Evolutionary conservation across 768 basidiomycete species (phyloP).

Genomic region (Tricholoma terreum): DNA sequence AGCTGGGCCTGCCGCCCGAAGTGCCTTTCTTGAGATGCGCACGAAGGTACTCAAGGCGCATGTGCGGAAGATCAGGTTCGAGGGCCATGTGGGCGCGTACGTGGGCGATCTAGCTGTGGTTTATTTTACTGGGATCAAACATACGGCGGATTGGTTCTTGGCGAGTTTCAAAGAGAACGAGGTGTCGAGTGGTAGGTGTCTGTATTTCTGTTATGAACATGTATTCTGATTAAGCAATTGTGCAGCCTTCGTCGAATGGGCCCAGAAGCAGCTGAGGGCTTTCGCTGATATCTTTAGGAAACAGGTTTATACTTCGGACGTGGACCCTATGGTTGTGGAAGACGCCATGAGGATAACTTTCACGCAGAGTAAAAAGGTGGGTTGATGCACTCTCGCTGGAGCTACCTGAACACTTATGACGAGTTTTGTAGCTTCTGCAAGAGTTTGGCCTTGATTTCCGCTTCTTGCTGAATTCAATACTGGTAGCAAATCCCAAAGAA

Average conservation of each 20-base stretch:
- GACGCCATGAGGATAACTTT: slow-evolving; percentile 79
- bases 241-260: slow-evolving; percentile 94
- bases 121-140: slow-evolving; percentile 91
- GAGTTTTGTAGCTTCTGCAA: slow-evolving; percentile 62
- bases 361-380: slow-evolving; percentile 80
- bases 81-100: slow-evolving; percentile 84
- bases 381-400: slow-evolving; percentile 8
- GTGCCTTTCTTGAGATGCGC: slow-evolving; percentile 79
- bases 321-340: slow-evolving; percentile 64
- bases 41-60: slow-evolving; percentile 69
- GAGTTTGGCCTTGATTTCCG: slow-evolving; percentile 95
- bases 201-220: not conserved
- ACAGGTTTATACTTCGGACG: slow-evolving; percentile 87
- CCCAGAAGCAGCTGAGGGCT: slow-evolving; percentile 76
- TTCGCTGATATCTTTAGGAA: slow-evolving; percentile 85
- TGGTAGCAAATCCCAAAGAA: slow-evolving; percentile 50
- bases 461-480: slow-evolving; percentile 78
- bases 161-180: slow-evolving; percentile 95
- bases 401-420: not conserved
- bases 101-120: slow-evolving; percentile 86
- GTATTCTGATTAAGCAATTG: not conserved
- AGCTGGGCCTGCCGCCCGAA: slow-evolving; percentile 74
- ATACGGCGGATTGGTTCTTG: slow-evolving; percentile 97
- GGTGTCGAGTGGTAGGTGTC: slow-evolving; percentile 78
- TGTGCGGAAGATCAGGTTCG: slow-evolving; percentile 85